These are phyloP conservation scores for Nakazawaea pomicola DNA, from an alignment of 805 yeast genomes.

Conservation along the genomic window DNA sequence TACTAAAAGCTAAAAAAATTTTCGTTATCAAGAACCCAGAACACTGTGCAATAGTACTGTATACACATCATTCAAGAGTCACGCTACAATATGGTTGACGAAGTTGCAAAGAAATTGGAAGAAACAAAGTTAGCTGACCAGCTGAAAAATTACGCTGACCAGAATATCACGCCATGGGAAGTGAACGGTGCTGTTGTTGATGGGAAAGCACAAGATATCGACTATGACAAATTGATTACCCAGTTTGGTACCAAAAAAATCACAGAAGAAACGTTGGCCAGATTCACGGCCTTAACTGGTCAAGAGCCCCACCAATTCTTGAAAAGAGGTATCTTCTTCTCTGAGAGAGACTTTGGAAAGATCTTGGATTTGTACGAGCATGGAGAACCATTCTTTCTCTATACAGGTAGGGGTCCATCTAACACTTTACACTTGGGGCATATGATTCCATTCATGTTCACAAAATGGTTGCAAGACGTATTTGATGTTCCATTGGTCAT, in stretches of 20 bases:
- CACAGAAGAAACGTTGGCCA: conserved; percentile 59
- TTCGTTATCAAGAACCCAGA: conserved; percentile 10
- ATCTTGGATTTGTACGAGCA: conserved; percentile 88
- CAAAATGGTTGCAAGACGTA: conserved; percentile 97
- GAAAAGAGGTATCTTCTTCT: conserved; percentile 87
- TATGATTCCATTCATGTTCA: conserved; percentile 90
- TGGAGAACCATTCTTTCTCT: conserved; percentile 91
- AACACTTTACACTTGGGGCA: conserved; percentile 97
- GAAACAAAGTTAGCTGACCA: conserved; percentile 16
- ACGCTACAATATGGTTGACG: conserved; percentile 15
- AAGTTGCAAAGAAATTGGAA: conserved; percentile 19
- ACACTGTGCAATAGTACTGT: no score
- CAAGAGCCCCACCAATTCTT: conserved; percentile 85
- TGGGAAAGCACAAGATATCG: conserved; percentile 86
- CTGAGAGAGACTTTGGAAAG: conserved; percentile 75
- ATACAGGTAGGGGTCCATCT: conserved; percentile 97
- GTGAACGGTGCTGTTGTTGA: conserved; percentile 98
- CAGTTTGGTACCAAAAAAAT: conserved; percentile 85
- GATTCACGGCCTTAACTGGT: conserved; percentile 84
- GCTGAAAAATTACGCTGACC: conserved; percentile 28
- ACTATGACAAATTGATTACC: conserved; percentile 80
- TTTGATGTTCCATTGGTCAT: conserved; percentile 93
- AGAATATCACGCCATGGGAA: conserved; percentile 93
- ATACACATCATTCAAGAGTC: no score
- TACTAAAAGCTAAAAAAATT: conserved; percentile 1